phyloP scores from a whole-genome alignment of 768 basidiomycete species.

The Lactarius hatsudake region DNA sequence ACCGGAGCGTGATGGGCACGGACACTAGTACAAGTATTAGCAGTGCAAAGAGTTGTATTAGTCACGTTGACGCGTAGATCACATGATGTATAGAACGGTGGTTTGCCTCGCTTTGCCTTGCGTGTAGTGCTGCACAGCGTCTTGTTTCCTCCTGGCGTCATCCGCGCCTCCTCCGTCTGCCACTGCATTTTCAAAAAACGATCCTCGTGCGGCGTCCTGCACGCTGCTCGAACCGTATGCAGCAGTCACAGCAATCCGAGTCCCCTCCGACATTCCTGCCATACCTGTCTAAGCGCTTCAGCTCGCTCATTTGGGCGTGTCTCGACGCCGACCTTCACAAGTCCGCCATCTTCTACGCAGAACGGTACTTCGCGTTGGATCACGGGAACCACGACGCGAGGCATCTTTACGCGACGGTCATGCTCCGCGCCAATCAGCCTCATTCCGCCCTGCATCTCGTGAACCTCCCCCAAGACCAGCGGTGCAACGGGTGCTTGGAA shows the following conservation, averaged over 20 bases:
- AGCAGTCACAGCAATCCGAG: constrained; percentile 46
- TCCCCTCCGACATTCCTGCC: constrained; percentile 47
- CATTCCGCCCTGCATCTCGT: constrained; percentile 75
- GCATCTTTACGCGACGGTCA: constrained; percentile 78
- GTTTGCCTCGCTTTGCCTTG: neutral
- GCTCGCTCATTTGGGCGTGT: constrained; percentile 75
- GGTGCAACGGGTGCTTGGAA: constrained; percentile 74
- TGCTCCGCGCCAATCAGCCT: constrained; percentile 66
- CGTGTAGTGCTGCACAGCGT: neutral
- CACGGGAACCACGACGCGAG: constrained; percentile 73
- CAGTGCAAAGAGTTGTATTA: neutral
- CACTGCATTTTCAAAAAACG: neutral
- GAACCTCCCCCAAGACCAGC: constrained; percentile 54
- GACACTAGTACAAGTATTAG: constrained; percentile 47
- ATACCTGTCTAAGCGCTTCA: constrained; percentile 65
- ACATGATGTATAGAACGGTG: constrained; percentile 7
- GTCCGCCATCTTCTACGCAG: constrained; percentile 87
- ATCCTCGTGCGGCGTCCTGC: constrained; percentile 36
- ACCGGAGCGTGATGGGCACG: constrained; percentile 69
- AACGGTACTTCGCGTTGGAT: constrained; percentile 75
- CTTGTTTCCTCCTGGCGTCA: neutral
- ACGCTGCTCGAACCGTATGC: constrained; percentile 22
- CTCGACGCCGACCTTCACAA: constrained; percentile 76
- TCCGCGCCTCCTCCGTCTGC: neutral
- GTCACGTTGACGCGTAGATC: constrained; percentile 20